phyloP scores from a whole-genome alignment of 2,329 filamentous ascomycete species.

The Nakataea oryzae region DNA sequence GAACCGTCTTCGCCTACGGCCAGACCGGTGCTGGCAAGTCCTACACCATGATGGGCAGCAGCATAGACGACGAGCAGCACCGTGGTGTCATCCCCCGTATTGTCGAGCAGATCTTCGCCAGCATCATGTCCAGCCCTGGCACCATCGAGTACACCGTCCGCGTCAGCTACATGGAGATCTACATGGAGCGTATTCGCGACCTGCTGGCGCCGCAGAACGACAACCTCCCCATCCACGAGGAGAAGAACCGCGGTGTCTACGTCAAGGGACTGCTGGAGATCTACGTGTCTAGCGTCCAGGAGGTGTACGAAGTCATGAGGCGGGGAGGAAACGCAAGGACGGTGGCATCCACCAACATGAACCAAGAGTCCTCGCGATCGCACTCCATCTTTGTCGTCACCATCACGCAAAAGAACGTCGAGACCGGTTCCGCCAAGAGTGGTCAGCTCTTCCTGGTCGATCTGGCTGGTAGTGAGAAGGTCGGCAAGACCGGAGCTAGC shows the following conservation, averaged over 20 bases:
- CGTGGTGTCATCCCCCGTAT: conserved; percentile 96
- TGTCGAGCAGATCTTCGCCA: conserved; percentile 93
- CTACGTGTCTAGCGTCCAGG: conserved; percentile 89
- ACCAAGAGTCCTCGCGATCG: conserved; percentile 93
- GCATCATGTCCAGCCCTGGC: conserved; percentile 80
- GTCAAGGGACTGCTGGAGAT: conserved; percentile 92
- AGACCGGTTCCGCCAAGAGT: conserved; percentile 91
- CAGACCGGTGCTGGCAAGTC: conserved; percentile 98
- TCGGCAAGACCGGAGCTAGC: conserved; percentile 95
- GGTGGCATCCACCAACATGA: conserved; percentile 98
- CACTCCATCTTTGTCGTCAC: conserved; percentile 98
- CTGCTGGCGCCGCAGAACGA: conserved; percentile 86
- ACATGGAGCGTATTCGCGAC: conserved; percentile 98
- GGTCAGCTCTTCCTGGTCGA: conserved; percentile 96
- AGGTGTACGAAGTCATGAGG: conserved; percentile 95
- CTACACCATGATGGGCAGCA: conserved; percentile 96
- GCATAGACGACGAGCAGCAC: conserved; percentile 80
- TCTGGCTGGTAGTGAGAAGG: conserved; percentile 96
- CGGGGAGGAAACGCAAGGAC: conserved; percentile 80
- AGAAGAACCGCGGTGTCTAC: conserved; percentile 91
- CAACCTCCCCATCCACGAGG: conserved; percentile 94
- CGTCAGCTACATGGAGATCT: conserved; percentile 99
- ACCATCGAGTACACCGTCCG: conserved; percentile 98
- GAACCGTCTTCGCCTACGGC: conserved; percentile 95
- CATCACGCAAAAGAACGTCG: conserved; percentile 94